Evolutionary conservation across 2,329 filamentous ascomycete species (phyloP), one percentile per base, ranked within the genome.

Genomic region (Fusarium robinianum): DNA sequence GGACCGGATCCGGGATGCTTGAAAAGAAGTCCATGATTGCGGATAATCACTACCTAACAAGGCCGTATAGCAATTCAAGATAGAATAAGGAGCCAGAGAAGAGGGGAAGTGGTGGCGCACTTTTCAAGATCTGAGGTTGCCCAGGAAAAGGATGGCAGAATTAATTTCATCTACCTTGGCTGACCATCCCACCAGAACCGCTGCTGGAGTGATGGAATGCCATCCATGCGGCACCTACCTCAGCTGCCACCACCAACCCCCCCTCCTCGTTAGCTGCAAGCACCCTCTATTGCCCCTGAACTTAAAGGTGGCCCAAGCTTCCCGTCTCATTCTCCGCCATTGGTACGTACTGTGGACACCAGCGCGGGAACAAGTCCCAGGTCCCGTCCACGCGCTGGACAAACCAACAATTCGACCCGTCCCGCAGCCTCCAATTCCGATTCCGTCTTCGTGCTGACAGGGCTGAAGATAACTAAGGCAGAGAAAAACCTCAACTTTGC

Each of bases 251-350:
- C 21, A 31, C 34, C 49, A 44, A 58, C 58, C 58, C 58, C 59
- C 58, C 53, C 12, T 25, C 33, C 22, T n/a, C 8, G 23, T 41
- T 33, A 29, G 33, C 34, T 40, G 15, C 16, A 25, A 33, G 38
- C 34, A 34, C 45, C 41, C 25, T 50, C 41, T 27, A 47, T 41
- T 50, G 46, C 58, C 49, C 58, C 58, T 61, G 57, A 49, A 46
- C 42, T 51, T 62, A 58, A 57, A 57, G 58, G 50, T 62, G 58
- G 58, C 46, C 58, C 58, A 62, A 62, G 58, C 58, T 62, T 59
- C 48, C 37, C 30, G 27, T 44, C 12, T 29, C 12, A 27, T 27
- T n/a, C n/a, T n/a, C n/a, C n/a, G n/a, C n/a, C 25, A 27, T 27
- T 27, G 25, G 25, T 27, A 27, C 31, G n/a, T n/a, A n/a, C n/a